These are phyloP conservation scores for Mucor piriformis DNA, from an alignment of 371 early-diverging fungal species.

Conservation along the genomic window DNA sequence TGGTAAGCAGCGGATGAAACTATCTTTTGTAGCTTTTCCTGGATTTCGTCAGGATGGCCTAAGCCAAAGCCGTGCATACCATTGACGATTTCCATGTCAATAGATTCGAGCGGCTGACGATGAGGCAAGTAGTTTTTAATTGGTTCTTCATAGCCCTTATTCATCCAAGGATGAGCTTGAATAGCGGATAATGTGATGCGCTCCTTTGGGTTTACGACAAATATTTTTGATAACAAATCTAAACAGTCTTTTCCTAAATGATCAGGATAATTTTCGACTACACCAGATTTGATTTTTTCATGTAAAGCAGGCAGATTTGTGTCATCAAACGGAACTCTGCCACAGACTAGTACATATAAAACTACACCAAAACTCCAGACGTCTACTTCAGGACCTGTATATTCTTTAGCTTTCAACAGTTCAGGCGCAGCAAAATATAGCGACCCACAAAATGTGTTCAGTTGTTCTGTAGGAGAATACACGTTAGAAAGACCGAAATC, in stretches of 20 bases:
- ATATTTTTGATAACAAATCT: constrained; percentile 64
- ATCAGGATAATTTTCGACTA: constrained; percentile 45
- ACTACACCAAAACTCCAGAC: constrained; percentile 93
- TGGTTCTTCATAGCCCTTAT: constrained; percentile 58
- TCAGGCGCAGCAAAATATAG: constrained; percentile 88
- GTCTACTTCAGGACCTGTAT: constrained; percentile 90
- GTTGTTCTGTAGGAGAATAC: constrained; percentile 61
- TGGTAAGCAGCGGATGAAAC: constrained; percentile 37
- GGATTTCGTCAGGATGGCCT: constrained; percentile 37
- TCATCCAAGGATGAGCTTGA: constrained; percentile 73
- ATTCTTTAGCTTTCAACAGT: constrained; percentile 78
- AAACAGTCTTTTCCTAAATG: constrained; percentile 63
- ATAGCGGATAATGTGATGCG: constrained; percentile 67
- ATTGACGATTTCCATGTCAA: constrained; percentile 42
- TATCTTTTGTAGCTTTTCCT: constrained; percentile 29
- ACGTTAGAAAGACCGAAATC: constrained; percentile 93
- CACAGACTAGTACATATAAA: constrained; percentile 83
- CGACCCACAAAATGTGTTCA: constrained; percentile 85
- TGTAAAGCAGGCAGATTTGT: constrained; percentile 65
- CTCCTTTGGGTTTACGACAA: constrained; percentile 62
- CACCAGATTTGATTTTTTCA: constrained; percentile 64
- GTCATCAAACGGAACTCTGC: constrained; percentile 88
- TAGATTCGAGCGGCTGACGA: constrained; percentile 32
- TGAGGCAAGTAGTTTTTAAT: constrained; percentile 40
- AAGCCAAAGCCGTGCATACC: constrained; percentile 56